Evolutionary conservation across 1,284 basidiomycete species (phyloP).

Genomic region (Rhodotorula sp.): DNA sequence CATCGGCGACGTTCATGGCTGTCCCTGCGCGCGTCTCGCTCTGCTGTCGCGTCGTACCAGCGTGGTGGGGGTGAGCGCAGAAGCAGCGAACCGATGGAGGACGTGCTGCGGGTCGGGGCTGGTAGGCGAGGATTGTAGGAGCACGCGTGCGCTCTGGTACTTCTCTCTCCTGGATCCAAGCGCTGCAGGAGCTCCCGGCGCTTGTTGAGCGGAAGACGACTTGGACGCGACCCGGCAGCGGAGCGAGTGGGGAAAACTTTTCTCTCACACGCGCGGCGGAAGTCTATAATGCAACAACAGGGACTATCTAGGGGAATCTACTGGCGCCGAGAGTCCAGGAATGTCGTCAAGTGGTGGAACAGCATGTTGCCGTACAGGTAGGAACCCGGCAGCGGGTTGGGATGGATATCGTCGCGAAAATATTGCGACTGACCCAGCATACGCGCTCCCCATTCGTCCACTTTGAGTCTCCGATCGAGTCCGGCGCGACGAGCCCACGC

Average conservation of each 20-base stretch:
- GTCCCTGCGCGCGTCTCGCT: too few species aligned
- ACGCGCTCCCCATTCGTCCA: constrained; percentile 29
- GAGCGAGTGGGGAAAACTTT: neutral
- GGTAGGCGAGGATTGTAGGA: too few species aligned
- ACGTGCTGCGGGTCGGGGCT: too few species aligned
- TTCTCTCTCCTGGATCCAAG: too few species aligned
- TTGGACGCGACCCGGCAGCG: neutral
- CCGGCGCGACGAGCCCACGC: constrained; percentile 6
- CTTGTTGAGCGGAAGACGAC: neutral
- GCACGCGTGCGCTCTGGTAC: too few species aligned
- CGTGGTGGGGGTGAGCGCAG: too few species aligned
- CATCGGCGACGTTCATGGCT: too few species aligned
- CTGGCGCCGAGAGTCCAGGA: neutral
- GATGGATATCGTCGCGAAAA: constrained; percentile 35
- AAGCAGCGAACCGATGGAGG: too few species aligned
- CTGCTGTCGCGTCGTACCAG: too few species aligned
- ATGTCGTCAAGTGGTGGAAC: constrained; percentile 4
- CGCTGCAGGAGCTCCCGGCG: too few species aligned
- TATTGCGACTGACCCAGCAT: constrained; percentile 25
- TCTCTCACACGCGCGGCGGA: neutral
- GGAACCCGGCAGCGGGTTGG: constrained; percentile 23
- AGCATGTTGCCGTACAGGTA: constrained; percentile 40
- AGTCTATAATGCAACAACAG: neutral
- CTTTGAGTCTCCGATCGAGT: constrained; percentile 10
- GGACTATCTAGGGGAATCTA: neutral